Base-by-base conservation (phyloP, 192 early-diverging fungal genomes). In the Coemansia sp. region DNA sequence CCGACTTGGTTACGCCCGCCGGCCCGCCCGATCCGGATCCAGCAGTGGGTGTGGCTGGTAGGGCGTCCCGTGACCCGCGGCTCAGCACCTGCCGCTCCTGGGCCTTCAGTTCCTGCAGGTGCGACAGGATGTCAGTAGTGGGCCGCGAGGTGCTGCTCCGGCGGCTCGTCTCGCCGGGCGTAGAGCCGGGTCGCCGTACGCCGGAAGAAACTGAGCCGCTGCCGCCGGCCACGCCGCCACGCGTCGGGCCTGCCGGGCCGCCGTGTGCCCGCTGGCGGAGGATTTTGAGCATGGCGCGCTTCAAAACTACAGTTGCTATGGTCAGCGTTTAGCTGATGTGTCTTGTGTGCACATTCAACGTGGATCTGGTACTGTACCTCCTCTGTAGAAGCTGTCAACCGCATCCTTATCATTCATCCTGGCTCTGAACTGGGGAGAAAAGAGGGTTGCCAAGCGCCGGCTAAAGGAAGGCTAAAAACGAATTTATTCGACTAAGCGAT, bases 91-190 rank as follows among this genome's bases (percentile, higher is more conserved):
- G 74, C 11, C 53, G 44, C 58, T 77, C 74, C 48, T 70, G 56
- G 21, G 35, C 74, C 55, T 77, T 77, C 14, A 77, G 56, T 43
- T 65, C 67, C 29, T 77, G 66, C 22, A 77, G 39, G 21, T 77
- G 74, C 20, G 63, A 54, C 34, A 77, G 49, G 14, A 77, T 77
- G 31, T 77, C 74, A 10, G 74, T 60, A 1, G 59, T 30, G 6
- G 67, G 45, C 1, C 60, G 55, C 20, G 63, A 38, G 1, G 58
- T 39, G 39, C 56, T 70, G 50, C 44, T 55, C 17, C 63, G 62
- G 23, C 67, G 57, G 26, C 58, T 50, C 31, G 53, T 34, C 19
- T 47, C 62, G 17, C 39, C 45, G 6, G 57, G 42, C 2, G 36
- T 38, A 4, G 50, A 36, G 12, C 47, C 21, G 7, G 50, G 49